These are phyloP conservation scores for Triticum turgidum DNA, from an alignment of 176 grass and related monocot genomes.

Conservation along the genomic window DNA sequence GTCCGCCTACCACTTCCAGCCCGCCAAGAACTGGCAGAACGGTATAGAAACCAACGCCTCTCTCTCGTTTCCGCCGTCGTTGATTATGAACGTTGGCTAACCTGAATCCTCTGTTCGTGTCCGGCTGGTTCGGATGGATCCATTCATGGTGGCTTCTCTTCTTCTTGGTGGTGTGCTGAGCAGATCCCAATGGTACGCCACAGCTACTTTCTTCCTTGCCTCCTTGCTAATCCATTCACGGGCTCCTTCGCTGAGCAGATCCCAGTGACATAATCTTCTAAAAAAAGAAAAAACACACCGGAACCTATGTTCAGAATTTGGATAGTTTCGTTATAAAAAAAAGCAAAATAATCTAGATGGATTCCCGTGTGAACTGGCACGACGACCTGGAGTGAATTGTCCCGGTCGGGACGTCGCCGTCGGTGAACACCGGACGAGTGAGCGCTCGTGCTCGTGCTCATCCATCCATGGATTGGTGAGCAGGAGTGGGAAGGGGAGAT, in stretches of 20 bases:
- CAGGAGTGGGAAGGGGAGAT: neutral
- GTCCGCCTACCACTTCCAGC: constrained; percentile 94
- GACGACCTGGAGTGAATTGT: neutral
- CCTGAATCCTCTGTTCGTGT: neutral
- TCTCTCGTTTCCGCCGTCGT: neutral
- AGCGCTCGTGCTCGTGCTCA: neutral
- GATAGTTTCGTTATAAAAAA: too few species aligned
- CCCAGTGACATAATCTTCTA: too few species aligned
- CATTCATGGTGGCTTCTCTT: neutral
- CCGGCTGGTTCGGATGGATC: neutral
- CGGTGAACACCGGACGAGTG: neutral
- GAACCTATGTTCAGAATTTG: too few species aligned
- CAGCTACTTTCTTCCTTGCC: neutral
- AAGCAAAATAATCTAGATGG: too few species aligned
- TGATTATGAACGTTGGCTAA: neutral
- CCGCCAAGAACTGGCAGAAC: constrained; percentile 84
- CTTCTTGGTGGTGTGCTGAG: neutral
- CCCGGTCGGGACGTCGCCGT: neutral
- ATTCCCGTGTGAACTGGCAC: neutral
- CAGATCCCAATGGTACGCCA: constrained; percentile 82
- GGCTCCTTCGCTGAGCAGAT: too few species aligned
- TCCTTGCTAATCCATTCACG: neutral
- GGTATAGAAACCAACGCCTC: constrained; percentile 27
- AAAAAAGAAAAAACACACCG: too few species aligned
- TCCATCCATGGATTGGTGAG: neutral